Conservation (phyloP, 148 eudicot genomes). For the Talinum fruticosum region DNA sequence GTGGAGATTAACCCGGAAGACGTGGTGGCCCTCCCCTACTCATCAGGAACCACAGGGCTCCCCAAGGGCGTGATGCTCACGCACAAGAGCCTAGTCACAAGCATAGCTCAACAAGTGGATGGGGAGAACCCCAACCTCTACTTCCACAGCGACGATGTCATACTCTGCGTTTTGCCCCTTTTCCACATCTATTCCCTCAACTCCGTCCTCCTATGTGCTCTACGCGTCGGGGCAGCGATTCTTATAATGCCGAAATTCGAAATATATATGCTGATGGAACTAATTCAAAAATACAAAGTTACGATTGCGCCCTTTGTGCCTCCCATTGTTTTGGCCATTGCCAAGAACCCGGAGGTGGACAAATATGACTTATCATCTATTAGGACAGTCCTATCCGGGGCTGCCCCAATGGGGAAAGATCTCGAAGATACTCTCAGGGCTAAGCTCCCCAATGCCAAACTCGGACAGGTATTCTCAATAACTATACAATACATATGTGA, state of each 20-base stretch:
- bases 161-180: slow-evolving; percentile 76
- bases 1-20: slow-evolving; percentile 51
- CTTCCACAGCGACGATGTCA: slow-evolving; percentile 55
- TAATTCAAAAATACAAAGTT: slow-evolving; percentile 61
- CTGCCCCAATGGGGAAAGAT: slow-evolving; percentile 89
- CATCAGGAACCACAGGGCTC: slow-evolving; percentile 85
- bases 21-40: slow-evolving; percentile 76
- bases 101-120: slow-evolving; percentile 83
- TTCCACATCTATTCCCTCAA: slow-evolving; percentile 80
- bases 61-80: slow-evolving; percentile 88
- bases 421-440: slow-evolving; percentile 60
- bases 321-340: slow-evolving; percentile 71
- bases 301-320: slow-evolving; percentile 87
- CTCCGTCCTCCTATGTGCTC: slow-evolving; percentile 63
- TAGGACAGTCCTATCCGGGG: slow-evolving; percentile 66
- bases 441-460: slow-evolving; percentile 71
- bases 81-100: slow-evolving; percentile 67
- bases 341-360: slow-evolving; percentile 60
- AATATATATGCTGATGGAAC: slow-evolving; percentile 52
- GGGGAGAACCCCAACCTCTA: slow-evolving; percentile 81
- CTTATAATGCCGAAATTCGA: slow-evolving; percentile 81
- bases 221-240: slow-evolving; percentile 69
- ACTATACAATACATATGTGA: no score
- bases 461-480: slow-evolving; percentile 64
- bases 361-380: slow-evolving; percentile 67